Evolutionary conservation across 169 alveolate species (phyloP).

Genomic region (Plasmodium cynomolgi): DNA sequence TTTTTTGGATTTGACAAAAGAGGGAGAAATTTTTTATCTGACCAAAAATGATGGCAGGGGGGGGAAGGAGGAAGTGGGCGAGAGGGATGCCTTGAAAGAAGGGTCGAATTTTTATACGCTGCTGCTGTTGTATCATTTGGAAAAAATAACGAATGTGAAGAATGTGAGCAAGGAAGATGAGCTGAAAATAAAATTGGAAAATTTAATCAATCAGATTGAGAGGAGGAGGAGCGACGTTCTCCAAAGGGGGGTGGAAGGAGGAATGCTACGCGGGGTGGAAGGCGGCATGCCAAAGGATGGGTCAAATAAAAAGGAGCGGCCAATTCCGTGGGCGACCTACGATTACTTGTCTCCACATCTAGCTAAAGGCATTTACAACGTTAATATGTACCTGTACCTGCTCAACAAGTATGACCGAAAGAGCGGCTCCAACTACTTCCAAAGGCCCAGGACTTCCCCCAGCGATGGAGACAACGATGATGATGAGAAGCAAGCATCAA

Average conservation of each 20-base stretch:
- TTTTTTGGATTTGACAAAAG: slow-evolving; percentile 48
- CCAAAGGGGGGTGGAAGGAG: neutral
- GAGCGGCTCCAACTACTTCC: neutral
- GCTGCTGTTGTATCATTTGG: slow-evolving; percentile 35
- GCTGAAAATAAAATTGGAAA: slow-evolving; percentile 61
- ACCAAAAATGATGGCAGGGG: neutral
- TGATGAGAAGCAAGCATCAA: neutral
- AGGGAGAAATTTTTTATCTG: slow-evolving; percentile 34
- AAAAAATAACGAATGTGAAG: slow-evolving; percentile 35
- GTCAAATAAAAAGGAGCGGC: neutral
- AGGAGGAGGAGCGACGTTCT: slow-evolving; percentile 5
- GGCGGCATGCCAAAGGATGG: neutral
- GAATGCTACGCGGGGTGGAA: neutral
- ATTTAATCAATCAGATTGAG: slow-evolving; percentile 64
- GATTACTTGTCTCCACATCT: slow-evolving; percentile 33
- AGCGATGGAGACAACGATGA: neutral
- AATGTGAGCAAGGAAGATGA: slow-evolving; percentile 60
- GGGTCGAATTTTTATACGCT: slow-evolving; percentile 12
- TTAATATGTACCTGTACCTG: slow-evolving; percentile 31
- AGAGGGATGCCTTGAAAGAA: neutral
- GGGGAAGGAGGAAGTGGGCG: neutral
- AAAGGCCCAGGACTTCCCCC: neutral
- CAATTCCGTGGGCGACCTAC: neutral
- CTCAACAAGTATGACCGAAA: slow-evolving; percentile 65
- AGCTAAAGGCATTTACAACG: slow-evolving; percentile 52